Conservation (phyloP, 306 rosid species). For the Hylodesmum podocarpum region DNA sequence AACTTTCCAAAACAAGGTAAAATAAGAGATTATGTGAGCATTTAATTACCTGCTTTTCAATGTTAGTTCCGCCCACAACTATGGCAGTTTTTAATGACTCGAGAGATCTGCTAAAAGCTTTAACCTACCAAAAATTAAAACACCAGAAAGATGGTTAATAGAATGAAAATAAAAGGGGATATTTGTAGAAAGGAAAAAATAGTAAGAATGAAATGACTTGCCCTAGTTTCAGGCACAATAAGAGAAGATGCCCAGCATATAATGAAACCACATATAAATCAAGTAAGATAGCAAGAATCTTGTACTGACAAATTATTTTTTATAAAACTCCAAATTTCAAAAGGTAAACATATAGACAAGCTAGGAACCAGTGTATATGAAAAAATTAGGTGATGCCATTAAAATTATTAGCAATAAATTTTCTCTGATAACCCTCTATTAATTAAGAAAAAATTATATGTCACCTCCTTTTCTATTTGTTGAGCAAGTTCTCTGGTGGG, state of each 20-base stretch:
- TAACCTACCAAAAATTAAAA: constrained; percentile 58
- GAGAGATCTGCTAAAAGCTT: constrained; percentile 80
- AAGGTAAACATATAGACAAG: not conserved
- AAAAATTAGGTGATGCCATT: not conserved
- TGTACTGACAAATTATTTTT: not conserved
- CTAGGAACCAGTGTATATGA: not conserved
- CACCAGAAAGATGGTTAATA: constrained; percentile 26
- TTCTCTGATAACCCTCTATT: not conserved
- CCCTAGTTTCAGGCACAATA: not conserved
- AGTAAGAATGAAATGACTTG: not conserved
- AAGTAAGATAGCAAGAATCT: constrained; percentile 3
- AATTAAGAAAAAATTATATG: constrained; percentile 5
- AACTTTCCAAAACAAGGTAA: constrained; percentile 6
- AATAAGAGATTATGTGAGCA: not conserved
- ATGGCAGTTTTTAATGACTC: constrained; percentile 77
- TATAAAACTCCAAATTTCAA: not conserved
- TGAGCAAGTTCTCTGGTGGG: constrained; percentile 96
- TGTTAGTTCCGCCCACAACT: constrained; percentile 87
- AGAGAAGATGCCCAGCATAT: not conserved
- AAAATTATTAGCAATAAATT: constrained; percentile 9
- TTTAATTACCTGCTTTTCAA: constrained; percentile 73
- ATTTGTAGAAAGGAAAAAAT: not conserved
- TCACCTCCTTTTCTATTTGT: constrained; percentile 89
- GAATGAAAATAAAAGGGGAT: not conserved
- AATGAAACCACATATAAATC: not conserved